Conservation (phyloP, 164 flowering plant species). For the Saururus chinensis region DNA sequence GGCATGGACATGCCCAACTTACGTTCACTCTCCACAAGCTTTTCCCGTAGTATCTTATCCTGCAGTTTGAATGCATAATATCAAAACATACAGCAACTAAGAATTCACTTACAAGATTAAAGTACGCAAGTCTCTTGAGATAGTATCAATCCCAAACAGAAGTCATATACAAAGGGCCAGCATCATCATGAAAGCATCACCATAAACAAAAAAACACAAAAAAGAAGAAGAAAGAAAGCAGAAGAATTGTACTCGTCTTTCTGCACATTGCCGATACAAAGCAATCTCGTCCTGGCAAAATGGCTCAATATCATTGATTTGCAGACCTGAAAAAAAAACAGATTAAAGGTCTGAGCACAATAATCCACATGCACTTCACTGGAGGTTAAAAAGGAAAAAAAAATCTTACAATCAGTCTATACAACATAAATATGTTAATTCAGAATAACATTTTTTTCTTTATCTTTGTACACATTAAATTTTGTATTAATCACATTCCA, state of each 20-base stretch:
- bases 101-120: neutral
- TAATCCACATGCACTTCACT: neutral
- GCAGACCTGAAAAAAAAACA: slow-evolving; percentile 47
- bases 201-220: neutral
- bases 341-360: neutral
- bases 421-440: too few relatives aligned
- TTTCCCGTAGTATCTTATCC: slow-evolving; percentile 69
- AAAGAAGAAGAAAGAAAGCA: neutral
- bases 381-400: neutral
- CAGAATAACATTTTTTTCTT: neutral
- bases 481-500: neutral
- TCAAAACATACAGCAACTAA: neutral
- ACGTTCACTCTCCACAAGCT: slow-evolving; percentile 75
- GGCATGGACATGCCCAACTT: slow-evolving; percentile 93
- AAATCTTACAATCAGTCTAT: neutral
- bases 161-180: neutral
- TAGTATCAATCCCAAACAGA: too few relatives aligned
- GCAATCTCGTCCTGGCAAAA: slow-evolving; percentile 96
- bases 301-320: slow-evolving; percentile 86
- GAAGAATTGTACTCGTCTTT: slow-evolving; percentile 59
- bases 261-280: slow-evolving; percentile 71
- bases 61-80: slow-evolving; percentile 15
- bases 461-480: neutral
- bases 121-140: too few relatives aligned
- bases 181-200: neutral